A percentile compares a stretch with the other conserved stretches of the same genome.
These are phyloP conservation scores for Phytomonas sp. DNA, from an alignment of 208 protist genomes.

Conservation along the genomic window DNA sequence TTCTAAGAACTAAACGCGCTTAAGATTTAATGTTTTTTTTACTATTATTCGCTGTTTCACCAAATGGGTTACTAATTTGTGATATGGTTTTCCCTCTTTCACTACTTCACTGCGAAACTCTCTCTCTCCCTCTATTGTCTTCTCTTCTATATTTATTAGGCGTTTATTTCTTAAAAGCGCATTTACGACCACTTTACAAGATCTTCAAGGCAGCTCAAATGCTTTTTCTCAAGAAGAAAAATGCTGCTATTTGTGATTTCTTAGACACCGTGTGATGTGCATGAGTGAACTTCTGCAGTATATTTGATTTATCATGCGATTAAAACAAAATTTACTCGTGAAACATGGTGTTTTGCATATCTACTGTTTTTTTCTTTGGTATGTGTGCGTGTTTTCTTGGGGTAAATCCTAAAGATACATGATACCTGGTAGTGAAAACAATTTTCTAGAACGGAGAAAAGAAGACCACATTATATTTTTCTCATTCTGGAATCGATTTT, in stretches of 20 bases:
- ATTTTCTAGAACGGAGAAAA: background rate
- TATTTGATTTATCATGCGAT: background rate
- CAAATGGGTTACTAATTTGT: background rate
- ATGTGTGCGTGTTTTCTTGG: background rate
- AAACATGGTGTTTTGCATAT: background rate
- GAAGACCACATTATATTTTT: background rate
- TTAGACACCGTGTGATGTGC: background rate
- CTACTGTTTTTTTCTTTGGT: background rate
- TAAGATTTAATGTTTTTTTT: background rate
- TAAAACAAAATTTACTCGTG: background rate
- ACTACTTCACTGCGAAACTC: background rate
- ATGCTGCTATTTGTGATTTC: background rate
- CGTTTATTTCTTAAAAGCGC: background rate
- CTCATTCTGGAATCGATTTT: background rate
- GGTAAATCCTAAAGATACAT: background rate
- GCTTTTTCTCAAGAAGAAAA: background rate
- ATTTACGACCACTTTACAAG: background rate
- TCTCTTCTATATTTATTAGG: background rate
- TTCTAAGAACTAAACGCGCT: background rate
- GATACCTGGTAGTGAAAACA: background rate
- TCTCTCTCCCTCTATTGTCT: background rate
- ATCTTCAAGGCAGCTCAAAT: background rate
- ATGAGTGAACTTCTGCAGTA: background rate
- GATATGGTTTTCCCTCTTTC: background rate
- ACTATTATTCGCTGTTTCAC: background rate